phyloP scores from a whole-genome alignment of 805 yeast genomes.

The Wickerhamomyces xylosicus region DNA sequence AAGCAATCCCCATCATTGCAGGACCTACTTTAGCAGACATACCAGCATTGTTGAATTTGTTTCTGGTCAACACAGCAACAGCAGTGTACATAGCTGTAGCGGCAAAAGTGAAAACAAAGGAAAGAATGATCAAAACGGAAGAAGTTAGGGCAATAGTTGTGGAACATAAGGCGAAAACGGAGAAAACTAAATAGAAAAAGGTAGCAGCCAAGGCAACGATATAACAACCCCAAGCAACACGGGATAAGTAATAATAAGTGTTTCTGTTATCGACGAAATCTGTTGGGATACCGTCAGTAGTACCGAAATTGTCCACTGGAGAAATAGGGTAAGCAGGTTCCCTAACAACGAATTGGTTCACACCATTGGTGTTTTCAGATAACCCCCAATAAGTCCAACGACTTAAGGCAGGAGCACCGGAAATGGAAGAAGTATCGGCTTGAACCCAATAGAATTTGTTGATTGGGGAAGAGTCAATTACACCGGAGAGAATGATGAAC shows the following conservation, averaged over 20 bases:
- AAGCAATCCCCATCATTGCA: conserved; percentile 47
- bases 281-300: conserved; percentile 39
- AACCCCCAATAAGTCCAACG: conserved; percentile 85
- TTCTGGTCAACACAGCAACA: conserved; percentile 61
- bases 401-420: conserved; percentile 37
- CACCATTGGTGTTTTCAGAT: conserved; percentile 31
- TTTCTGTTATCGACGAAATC: conserved; percentile 45
- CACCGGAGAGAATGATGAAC: conserved; percentile 55
- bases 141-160: conserved; percentile 42
- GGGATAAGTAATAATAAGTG: conserved; percentile 50
- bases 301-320: conserved; percentile 62
- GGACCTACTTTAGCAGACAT: conserved; percentile 42
- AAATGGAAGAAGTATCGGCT: conserved; percentile 52
- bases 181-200: conserved; percentile 49
- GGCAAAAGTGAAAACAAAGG: conserved; percentile 43
- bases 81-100: conserved; percentile 72
- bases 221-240: conserved; percentile 56
- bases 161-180: conserved; percentile 48
- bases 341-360: conserved; percentile 25
- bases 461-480: conserved; percentile 47
- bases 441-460: conserved; percentile 60
- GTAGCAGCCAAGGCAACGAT: conserved; percentile 51
- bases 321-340: conserved; percentile 69
- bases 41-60: conserved; percentile 46
- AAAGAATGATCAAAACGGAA: conserved; percentile 40